Evolutionary conservation across 257 asterid species (phyloP), one percentile per base, ranked within the genome.

Genomic region (Solanum bukasovii): DNA sequence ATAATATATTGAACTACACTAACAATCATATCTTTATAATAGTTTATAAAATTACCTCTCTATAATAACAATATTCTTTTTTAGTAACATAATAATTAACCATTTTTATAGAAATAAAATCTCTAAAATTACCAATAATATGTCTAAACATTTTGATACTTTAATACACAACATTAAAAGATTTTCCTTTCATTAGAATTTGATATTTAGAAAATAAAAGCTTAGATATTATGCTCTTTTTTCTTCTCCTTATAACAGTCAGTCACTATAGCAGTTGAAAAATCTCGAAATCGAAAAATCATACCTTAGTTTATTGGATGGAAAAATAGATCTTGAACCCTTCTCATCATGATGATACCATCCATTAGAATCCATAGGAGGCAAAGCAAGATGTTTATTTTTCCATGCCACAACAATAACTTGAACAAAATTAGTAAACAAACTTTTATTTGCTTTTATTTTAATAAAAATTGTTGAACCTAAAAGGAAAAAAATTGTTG

Each of bases 391-490:
- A 89, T 87, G 87, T 87, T 88, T 91, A 49, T 93, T 93, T 88
- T 82, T 95, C 96, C 96, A 90, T 10, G 94, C 71, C 34, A 92
- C 93, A 20, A 46, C 93, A 27, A 88, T 7, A 42, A 91, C 95
- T 83, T 91, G 96, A 75, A 84, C 90, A 85, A 95, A 87, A 67
- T 94, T 94, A 9, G 95, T 89, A 37, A 95, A 61, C 93, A 94
- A 87, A 74, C 95, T 95, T 91, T 90, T 92, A 6, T 91, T 88
- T 5, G 94, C 90, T 67, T 90, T 91, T 74, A 92, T 88, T 89
- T 86, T 92, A 37, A 92, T 83, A 77, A 94, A 95, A 21, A 94
- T 88, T 83, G 84, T 88, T 6, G 93, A 89, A 20, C 98, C 98
- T 38, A 88, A 31, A 25, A 95, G 88, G 87, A 93, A 95, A 82